phyloP scores from a whole-genome alignment of 441 rosid species.

The Populus hybrid region DNA sequence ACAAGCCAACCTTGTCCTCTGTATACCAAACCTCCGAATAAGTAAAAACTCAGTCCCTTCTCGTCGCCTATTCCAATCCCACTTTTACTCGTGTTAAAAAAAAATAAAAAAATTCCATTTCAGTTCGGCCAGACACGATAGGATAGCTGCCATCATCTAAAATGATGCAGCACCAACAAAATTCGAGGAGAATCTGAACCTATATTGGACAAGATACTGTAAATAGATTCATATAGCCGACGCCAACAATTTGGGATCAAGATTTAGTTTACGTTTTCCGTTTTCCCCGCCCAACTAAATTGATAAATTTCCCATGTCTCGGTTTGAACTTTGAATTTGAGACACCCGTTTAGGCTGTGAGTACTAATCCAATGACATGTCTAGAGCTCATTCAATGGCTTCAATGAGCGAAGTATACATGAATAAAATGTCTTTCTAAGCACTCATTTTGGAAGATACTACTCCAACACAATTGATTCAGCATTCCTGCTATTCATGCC shows the following conservation, averaged over 20 bases:
- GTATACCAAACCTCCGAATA: background rate
- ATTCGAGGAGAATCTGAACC: background rate
- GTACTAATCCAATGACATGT: background rate
- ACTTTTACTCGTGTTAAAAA: background rate
- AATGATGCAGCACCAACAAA: background rate
- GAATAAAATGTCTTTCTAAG: background rate
- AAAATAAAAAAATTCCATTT: background rate
- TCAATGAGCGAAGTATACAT: background rate
- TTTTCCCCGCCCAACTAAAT: background rate
- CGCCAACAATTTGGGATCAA: background rate
- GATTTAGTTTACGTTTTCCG: background rate
- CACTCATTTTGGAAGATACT: background rate
- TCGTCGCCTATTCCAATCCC: background rate
- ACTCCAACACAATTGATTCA: background rate
- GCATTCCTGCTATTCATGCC: background rate
- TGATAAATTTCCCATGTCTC: background rate
- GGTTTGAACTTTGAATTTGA: background rate
- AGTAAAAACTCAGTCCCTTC: background rate
- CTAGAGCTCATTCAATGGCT: background rate
- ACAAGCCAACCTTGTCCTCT: background rate
- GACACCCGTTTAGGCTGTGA: background rate
- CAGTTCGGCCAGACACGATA: background rate
- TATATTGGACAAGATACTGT: background rate
- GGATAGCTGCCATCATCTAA: background rate
- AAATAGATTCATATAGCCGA: background rate